These are phyloP conservation scores for Taphrina sp. DNA, from an alignment of 1,139 yeast genomes.

Conservation along the genomic window DNA sequence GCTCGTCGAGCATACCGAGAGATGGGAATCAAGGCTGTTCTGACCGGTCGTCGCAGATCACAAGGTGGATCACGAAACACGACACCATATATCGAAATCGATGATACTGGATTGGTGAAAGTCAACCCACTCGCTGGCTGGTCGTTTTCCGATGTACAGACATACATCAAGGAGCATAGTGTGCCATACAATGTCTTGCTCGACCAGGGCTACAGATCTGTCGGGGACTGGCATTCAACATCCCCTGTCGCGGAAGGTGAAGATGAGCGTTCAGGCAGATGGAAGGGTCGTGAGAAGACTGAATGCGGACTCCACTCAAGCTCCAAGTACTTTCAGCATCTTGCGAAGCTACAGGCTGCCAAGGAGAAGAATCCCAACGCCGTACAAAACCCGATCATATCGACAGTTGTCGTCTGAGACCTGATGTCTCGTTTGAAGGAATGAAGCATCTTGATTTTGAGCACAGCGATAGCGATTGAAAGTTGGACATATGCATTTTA, in stretches of 20 bases:
- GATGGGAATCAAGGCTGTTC: conserved; percentile 70
- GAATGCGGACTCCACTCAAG: conserved; percentile 95
- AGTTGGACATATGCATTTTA: too few relatives aligned
- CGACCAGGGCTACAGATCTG: conserved; percentile 82
- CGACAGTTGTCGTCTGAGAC: not conserved
- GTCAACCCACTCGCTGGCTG: conserved; percentile 87
- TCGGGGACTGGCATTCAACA: conserved; percentile 97
- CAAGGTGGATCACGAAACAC: conserved; percentile 83
- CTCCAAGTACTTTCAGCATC: conserved; percentile 38
- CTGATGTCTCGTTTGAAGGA: not conserved
- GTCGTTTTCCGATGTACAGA: conserved; percentile 70
- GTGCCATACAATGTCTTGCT: conserved; percentile 85
- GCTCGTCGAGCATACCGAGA: conserved; percentile 78
- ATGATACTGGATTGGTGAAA: conserved; percentile 69
- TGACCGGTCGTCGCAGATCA: conserved; percentile 86
- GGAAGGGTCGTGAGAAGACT: conserved; percentile 90
- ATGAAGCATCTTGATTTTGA: too few relatives aligned
- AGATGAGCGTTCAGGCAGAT: conserved; percentile 92
- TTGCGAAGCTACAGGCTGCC: conserved; percentile 31
- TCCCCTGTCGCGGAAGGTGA: conserved; percentile 86
- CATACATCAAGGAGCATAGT: conserved; percentile 62
- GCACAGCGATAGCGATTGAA: too few relatives aligned
- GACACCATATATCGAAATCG: conserved; percentile 76
- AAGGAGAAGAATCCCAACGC: conserved; percentile 22
- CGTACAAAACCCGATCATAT: not conserved